Evolutionary conservation across 1,139 yeast species (phyloP).

Genomic region (Kluyveromyces sp.): DNA sequence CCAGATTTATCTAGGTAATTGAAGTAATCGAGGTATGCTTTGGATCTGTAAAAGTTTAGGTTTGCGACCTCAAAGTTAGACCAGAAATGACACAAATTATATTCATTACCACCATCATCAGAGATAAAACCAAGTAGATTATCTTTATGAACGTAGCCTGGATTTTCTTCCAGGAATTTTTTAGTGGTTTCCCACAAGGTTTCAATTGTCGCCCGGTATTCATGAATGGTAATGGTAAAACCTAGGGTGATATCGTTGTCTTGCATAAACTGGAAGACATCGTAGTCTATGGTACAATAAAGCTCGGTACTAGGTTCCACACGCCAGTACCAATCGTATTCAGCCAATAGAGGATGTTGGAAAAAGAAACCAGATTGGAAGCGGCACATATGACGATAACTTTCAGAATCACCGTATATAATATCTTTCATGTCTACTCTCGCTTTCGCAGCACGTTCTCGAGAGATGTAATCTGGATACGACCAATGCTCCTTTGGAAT

Average conservation of each 20-base stretch:
- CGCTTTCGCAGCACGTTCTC: slow-evolving; percentile 46
- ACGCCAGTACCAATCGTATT: slow-evolving; percentile 89
- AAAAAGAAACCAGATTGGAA: slow-evolving; percentile 87
- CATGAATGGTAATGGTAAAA: slow-evolving; percentile 78
- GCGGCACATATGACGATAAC: slow-evolving; percentile 87
- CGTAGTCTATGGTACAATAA: slow-evolving; percentile 74
- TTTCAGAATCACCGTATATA: slow-evolving; percentile 55
- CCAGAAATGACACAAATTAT: slow-evolving; percentile 84
- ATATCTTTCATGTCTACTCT: slow-evolving; percentile 46
- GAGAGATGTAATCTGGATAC: slow-evolving; percentile 53
- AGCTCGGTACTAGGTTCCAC: slow-evolving; percentile 80
- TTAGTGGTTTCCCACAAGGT: slow-evolving; percentile 77
- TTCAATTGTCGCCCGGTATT: slow-evolving; percentile 67
- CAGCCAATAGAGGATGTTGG: slow-evolving; percentile 62
- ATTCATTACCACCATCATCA: slow-evolving; percentile 55
- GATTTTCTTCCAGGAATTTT: slow-evolving; percentile 54
- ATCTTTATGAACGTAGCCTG: slow-evolving; percentile 54
- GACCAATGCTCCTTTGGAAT: slow-evolving; percentile 52
- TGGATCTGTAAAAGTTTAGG: slow-evolving; percentile 65
- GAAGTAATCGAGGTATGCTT: slow-evolving; percentile 62
- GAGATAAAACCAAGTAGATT: slow-evolving; percentile 68
- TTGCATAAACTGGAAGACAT: slow-evolving; percentile 75
- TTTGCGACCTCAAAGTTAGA: slow-evolving; percentile 78
- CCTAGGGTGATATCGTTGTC: slow-evolving; percentile 68
- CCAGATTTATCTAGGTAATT: slow-evolving; percentile 69